Conservation (phyloP, 331 rosid species). For the Phaseolus coccineus region DNA sequence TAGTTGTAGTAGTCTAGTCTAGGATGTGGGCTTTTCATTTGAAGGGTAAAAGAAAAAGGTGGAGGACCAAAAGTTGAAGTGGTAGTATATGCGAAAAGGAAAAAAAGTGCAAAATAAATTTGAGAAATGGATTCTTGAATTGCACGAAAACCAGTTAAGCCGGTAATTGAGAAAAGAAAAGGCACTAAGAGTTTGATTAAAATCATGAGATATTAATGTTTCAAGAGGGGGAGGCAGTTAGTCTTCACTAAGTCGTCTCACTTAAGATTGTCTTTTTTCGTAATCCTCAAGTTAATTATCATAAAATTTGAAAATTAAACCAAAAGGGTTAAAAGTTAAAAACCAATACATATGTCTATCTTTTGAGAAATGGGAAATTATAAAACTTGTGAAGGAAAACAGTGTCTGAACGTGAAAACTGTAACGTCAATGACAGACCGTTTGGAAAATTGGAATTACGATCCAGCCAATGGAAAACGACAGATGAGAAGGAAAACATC, state of each 20-base stretch:
- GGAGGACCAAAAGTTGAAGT: slow-evolving; percentile 10
- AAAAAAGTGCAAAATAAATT: background rate
- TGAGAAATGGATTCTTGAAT: slow-evolving; percentile 34
- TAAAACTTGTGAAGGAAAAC: slow-evolving; percentile 18
- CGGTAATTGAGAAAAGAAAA: slow-evolving; percentile 22
- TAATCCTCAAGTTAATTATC: slow-evolving; percentile 38
- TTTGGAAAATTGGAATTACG: background rate
- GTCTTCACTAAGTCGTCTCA: slow-evolving; percentile 36
- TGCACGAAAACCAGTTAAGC: slow-evolving; percentile 33
- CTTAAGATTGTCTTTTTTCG: slow-evolving; percentile 42
- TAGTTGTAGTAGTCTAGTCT: background rate
- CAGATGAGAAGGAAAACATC: slow-evolving; percentile 12
- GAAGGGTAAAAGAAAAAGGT: slow-evolving; percentile 7
- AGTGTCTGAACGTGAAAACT: background rate
- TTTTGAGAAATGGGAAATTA: background rate
- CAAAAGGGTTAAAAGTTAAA: background rate
- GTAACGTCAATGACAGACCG: no score
- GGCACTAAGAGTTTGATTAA: slow-evolving; percentile 11
- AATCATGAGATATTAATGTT: slow-evolving; percentile 32
- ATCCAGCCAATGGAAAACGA: slow-evolving; percentile 39
- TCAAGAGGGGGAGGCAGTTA: slow-evolving; percentile 38
- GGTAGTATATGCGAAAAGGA: background rate
- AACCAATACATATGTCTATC: background rate
- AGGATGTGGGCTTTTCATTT: background rate
- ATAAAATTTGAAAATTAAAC: background rate